Evolutionary conservation across 768 basidiomycete genomes (phyloP).

Genomic region (Naematelia encephala): DNA sequence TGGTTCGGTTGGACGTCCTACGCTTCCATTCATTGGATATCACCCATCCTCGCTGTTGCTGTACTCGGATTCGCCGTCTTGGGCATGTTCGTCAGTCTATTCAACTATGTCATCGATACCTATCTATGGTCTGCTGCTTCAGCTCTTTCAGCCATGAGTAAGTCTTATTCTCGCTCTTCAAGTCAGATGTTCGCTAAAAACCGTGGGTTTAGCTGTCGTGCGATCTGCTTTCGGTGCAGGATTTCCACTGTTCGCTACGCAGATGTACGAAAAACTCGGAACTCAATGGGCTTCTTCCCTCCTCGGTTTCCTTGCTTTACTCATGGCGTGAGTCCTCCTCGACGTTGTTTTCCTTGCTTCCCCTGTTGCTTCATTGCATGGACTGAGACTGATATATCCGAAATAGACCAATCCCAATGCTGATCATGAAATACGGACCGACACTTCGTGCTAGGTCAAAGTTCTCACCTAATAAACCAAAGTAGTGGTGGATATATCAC

Average conservation of each 20-base stretch:
- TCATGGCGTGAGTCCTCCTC: constrained; percentile 31
- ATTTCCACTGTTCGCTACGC: constrained; percentile 49
- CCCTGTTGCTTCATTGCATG: too few species aligned
- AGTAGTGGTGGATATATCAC: not conserved
- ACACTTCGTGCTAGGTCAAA: constrained; percentile 37
- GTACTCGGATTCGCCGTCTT: constrained; percentile 45
- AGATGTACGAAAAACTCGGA: constrained; percentile 52
- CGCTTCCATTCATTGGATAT: constrained; percentile 49
- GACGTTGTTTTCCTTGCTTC: too few species aligned
- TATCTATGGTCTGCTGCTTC: constrained; percentile 53
- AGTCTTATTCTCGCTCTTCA: not conserved
- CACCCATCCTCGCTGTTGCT: constrained; percentile 40
- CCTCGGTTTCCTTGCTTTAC: constrained; percentile 48
- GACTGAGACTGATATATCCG: too few species aligned
- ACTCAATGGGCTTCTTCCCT: constrained; percentile 52
- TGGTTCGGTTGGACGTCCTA: constrained; percentile 54
- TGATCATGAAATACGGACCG: constrained; percentile 43
- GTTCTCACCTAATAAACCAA: constrained; percentile 33
- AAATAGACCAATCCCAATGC: constrained; percentile 42
- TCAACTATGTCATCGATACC: constrained; percentile 52
- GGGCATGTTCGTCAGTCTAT: constrained; percentile 47
- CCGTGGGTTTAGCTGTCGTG: constrained; percentile 31
- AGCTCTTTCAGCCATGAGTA: constrained; percentile 49
- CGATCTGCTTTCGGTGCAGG: constrained; percentile 47
- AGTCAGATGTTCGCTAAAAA: not conserved